Base-by-base conservation (phyloP, 116 monocot species). In the Zostera marina region DNA sequence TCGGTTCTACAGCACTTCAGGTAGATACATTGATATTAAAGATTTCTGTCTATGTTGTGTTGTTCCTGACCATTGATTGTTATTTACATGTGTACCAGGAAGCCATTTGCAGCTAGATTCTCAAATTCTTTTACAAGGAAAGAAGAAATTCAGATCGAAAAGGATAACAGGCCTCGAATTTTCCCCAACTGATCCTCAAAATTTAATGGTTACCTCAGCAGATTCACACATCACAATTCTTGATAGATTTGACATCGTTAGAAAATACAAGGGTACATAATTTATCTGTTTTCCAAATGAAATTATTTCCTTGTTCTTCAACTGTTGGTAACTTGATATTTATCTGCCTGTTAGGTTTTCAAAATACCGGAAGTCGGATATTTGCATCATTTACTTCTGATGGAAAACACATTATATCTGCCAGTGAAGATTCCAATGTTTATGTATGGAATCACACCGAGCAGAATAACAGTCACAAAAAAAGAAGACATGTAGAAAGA, bases 101-200 rank as follows among this genome's bases (percentile, higher is more conserved):
- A 76, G 77, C 65, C 74, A 63, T 56, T 68, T 88, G 40, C 65
- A 87, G 54, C 63, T 79, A 26, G 74, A 76, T 39, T 52, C 63
- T 71, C 58, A 75, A 32, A 22, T 87, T 52, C 67, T 67, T n/a
- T 60, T 88, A 44, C 74, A 73, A 53, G 71, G 81, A 13, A 85
- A 77, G 66, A 94, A 85, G 70, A 94, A 82, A 70, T 80, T 72
- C 14, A 21, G 56, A 23, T 65, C 61, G 38, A 87, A 72, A 54
- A 78, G 93, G 74, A 79, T 93, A 69, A 87, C 84, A 38, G 84
- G 87, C 32, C 79, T 87, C 79, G 77, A 96, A 89, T 96, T 82
- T 69, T 96, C 77, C 55, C 96, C 85, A 21, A 73, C 51, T 17
- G 64, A 96, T 68, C 57, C 60, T 12, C 64, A 46, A 6, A 96